Conservation (phyloP, 371 early-diverging fungal species). For the Saksenaea oblongispora region DNA sequence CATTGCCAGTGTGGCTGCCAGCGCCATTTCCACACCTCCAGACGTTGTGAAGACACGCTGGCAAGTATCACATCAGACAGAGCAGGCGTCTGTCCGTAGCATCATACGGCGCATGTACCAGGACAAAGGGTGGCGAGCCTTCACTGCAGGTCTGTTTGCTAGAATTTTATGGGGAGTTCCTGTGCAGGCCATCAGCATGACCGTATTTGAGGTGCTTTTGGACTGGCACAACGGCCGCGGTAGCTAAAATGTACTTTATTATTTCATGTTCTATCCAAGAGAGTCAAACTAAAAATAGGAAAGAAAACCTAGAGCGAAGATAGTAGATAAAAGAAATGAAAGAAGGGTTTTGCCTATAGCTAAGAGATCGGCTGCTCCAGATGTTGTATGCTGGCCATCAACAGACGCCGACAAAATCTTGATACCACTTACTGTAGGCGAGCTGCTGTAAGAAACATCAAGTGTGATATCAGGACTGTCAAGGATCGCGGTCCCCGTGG, state of each 20-base stretch:
- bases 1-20: slow-evolving; percentile 61
- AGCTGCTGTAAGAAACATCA: too few species aligned
- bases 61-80: slow-evolving; percentile 61
- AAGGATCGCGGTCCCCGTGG: background rate
- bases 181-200: slow-evolving; percentile 70
- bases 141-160: slow-evolving; percentile 65
- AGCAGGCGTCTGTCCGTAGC: slow-evolving; percentile 29
- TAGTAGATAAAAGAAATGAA: background rate
- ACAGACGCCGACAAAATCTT: background rate
- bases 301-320: background rate
- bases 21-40: slow-evolving; percentile 63
- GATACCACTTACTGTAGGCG: background rate
- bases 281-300: background rate
- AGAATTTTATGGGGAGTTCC: slow-evolving; percentile 76
- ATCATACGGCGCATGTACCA: slow-evolving; percentile 60
- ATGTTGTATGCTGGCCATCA: background rate
- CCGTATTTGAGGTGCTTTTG: slow-evolving; percentile 76
- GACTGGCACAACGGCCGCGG: slow-evolving; percentile 17
- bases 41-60: slow-evolving; percentile 87
- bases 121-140: slow-evolving; percentile 65
- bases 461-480: background rate
- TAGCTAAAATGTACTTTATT: background rate
- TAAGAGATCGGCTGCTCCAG: slow-evolving; percentile 6
- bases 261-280: background rate
- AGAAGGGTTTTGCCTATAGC: slow-evolving; percentile 8